These are phyloP conservation scores for Pythium aquatile DNA, from an alignment of 352 stramenopile species.

Conservation along the genomic window DNA sequence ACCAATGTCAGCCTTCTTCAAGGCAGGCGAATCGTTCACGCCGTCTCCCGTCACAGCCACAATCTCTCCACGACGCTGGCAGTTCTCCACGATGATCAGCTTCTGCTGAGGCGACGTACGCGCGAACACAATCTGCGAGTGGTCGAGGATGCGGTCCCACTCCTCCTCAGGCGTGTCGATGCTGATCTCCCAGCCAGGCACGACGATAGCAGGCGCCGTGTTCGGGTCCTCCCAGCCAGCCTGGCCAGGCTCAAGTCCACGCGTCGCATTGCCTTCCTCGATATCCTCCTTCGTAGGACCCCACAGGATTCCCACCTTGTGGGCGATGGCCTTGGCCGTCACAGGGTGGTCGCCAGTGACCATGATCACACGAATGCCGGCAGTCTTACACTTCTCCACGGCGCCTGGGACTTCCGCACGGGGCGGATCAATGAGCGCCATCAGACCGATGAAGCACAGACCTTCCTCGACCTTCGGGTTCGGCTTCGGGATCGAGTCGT, in stretches of 20 bases:
- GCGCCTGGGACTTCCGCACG: constrained; percentile 48
- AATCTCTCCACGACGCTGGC: constrained; percentile 82
- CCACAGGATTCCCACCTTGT: constrained; percentile 93
- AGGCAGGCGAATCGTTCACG: constrained; percentile 96
- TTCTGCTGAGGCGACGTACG: constrained; percentile 94
- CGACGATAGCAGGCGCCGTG: constrained; percentile 79
- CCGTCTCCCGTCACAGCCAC: constrained; percentile 97
- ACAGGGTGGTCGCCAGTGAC: constrained; percentile 80
- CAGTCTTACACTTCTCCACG: constrained; percentile 67
- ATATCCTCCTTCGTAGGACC: constrained; percentile 83
- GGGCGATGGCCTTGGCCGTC: constrained; percentile 88
- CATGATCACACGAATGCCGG: constrained; percentile 82
- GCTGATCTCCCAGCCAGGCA: constrained; percentile 82
- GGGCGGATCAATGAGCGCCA: constrained; percentile 89
- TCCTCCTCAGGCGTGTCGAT: constrained; percentile 72
- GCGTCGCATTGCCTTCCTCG: constrained; percentile 68
- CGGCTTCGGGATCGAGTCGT: constrained; percentile 61
- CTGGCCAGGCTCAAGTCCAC: constrained; percentile 57
- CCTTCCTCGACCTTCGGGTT: constrained; percentile 73
- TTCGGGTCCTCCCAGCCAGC: constrained; percentile 71
- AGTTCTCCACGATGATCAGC: constrained; percentile 93
- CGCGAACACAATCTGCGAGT: constrained; percentile 95
- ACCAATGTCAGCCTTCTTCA: constrained; percentile 97
- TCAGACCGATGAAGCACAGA: constrained; percentile 80
- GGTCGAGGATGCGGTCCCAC: constrained; percentile 84